These are phyloP conservation scores for Trichopus zeylanicus DNA, from an alignment of 116 monocot genomes.

Conservation along the genomic window DNA sequence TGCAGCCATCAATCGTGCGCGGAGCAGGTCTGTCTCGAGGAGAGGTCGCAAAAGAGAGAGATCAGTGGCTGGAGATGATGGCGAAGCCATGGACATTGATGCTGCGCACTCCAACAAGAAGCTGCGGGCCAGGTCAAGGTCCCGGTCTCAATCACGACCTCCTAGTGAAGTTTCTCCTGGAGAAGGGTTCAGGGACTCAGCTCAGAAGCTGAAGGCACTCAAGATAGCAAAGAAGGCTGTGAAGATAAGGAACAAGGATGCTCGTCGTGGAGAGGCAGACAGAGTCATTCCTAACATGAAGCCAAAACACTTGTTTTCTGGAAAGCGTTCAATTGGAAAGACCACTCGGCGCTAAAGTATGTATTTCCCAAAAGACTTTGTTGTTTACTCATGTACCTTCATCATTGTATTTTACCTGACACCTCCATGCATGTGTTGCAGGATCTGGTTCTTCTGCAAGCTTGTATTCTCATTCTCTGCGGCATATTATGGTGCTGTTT, in stretches of 20 bases:
- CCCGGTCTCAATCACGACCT: constrained; percentile 33
- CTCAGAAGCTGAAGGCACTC: constrained; percentile 35
- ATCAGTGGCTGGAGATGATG: constrained; percentile 19
- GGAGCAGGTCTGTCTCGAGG: constrained; percentile 35
- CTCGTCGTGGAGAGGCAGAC: constrained; percentile 54
- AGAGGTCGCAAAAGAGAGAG: constrained; percentile 52
- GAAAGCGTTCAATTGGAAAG: constrained; percentile 54
- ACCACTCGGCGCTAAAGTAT: constrained; percentile 36
- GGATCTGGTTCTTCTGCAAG: too few relatives aligned
- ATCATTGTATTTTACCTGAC: too few relatives aligned
- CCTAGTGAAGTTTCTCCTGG: constrained; percentile 44
- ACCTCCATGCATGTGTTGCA: too few relatives aligned
- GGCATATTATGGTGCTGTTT: too few relatives aligned
- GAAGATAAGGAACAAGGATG: constrained; percentile 47
- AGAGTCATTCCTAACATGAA: constrained; percentile 62
- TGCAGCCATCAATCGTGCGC: constrained; percentile 41
- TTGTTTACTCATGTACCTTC: too few relatives aligned
- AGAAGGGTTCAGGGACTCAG: constrained; percentile 58
- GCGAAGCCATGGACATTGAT: constrained; percentile 42
- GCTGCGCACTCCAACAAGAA: constrained; percentile 42
- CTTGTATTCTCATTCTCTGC: too few relatives aligned
- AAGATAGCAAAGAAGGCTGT: constrained; percentile 48
- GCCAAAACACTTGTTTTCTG: constrained; percentile 66
- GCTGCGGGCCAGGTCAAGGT: constrained; percentile 21
- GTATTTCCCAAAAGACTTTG: too few relatives aligned